Base-by-base conservation (phyloP, 2,329 filamentous ascomycete species). In the Ceratocystiopsis minuta region DNA sequence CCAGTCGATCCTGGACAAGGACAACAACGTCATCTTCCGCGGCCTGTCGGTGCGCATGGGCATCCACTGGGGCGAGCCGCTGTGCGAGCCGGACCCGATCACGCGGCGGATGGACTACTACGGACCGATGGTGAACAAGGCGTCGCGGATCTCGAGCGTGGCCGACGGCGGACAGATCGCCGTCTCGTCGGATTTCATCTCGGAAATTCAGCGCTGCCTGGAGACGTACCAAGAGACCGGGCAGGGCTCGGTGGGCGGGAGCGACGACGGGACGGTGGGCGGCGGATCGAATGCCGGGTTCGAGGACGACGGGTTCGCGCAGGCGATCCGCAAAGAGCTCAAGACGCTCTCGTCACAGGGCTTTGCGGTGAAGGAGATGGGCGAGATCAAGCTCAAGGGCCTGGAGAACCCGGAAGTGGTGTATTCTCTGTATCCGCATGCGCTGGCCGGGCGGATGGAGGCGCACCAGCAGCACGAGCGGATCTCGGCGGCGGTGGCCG, bases 61-160 rank as follows among this genome's bases (percentile, higher is more conserved):
- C 52, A 85, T 93, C 46, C 90, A 98, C 58, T 98, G 81, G 73
- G 90, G 90, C 50, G 78, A 82, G 45, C 90, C 88, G 6, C 86
- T 98, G 52, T 93, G 86, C 56, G 90, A 98, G 59, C 81, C 80
- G 39, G 90, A 98, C 59, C 90, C 90, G 0, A 87, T 98, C 39
- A 98, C 90, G 2, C 80, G 87, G 44, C 85, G 90, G 48, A 98
- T 98, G 90, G 90, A 98, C 54, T 98, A 98, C 62, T 98, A 96
- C 56, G 90, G 90, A 0, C 90, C 90, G 14, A 98, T 98, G 86
- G 90, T 98, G 54, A 98, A 98, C 62, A 87, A 92, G 55, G 85
- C 90, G 1, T 81, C 90, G 15, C 81, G 90, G 62, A 93, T 98
- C 49, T 90, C 85, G 7, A 80, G 84, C 17, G 87, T 94, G 36